Conservation (phyloP, 345 rosid genomes). For the Draba incana region DNA sequence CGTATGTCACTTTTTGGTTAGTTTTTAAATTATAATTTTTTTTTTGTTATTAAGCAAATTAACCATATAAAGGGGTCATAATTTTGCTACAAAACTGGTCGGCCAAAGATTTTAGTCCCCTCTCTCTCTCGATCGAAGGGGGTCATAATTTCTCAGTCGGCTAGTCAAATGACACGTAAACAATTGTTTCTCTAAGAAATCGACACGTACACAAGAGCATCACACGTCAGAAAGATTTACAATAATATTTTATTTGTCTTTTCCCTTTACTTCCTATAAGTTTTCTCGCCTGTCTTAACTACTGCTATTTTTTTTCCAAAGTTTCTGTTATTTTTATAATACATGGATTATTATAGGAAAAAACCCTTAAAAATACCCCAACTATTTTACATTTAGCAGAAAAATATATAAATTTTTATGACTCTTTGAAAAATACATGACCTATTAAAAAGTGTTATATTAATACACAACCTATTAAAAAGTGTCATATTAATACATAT, state of each 20-base stretch:
- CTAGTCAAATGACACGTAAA: conserved; percentile 23
- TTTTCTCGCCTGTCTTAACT: not conserved
- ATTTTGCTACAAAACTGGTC: not conserved
- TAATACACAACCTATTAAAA: too few species aligned
- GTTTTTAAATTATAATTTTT: too few species aligned
- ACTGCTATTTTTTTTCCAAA: not conserved
- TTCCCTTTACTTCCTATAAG: not conserved
- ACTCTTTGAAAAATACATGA: too few species aligned
- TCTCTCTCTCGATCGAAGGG: not conserved
- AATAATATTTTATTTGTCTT: not conserved
- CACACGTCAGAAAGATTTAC: conserved; percentile 7
- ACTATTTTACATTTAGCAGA: too few species aligned
- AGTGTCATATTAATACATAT: too few species aligned
- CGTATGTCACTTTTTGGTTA: too few species aligned
- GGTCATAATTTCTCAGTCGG: conserved; percentile 13
- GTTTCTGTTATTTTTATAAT: not conserved
- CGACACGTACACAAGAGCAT: conserved; percentile 6
- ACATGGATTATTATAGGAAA: not conserved
- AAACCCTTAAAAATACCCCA: too few species aligned
- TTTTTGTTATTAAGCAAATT: too few species aligned
- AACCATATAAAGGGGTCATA: too few species aligned
- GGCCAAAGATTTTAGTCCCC: not conserved
- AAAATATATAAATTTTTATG: too few species aligned
- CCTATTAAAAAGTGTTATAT: too few species aligned
- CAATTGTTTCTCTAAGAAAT: too few species aligned